Evolutionary conservation across 2,329 filamentous ascomycete genomes (phyloP).

Genomic region (Didymella pomorum): DNA sequence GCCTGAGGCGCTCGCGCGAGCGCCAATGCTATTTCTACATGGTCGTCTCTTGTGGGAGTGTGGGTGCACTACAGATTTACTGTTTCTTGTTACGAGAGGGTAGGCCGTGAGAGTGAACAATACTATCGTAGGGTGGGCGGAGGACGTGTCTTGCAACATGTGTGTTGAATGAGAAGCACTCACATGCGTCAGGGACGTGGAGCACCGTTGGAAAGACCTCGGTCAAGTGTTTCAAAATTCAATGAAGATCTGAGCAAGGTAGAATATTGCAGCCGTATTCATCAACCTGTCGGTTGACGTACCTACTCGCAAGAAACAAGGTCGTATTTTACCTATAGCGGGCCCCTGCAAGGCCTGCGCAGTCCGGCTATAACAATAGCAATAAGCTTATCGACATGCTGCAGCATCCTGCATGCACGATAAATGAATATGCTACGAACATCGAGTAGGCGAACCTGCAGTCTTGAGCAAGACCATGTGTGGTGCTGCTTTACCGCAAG

Average conservation of each 20-base stretch:
- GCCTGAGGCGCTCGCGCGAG: conserved; percentile 12
- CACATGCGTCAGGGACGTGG: background rate
- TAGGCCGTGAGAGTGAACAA: background rate
- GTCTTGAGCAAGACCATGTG: background rate
- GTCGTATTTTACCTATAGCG: background rate
- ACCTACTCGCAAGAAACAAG: background rate
- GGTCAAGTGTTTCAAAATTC: background rate
- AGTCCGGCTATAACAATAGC: conserved; percentile 1
- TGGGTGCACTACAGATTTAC: conserved; percentile 1
- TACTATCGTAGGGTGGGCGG: too few relatives aligned
- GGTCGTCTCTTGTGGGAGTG: background rate
- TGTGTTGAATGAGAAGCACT: background rate
- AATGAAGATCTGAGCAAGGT: background rate
- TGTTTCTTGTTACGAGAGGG: background rate
- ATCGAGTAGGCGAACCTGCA: background rate
- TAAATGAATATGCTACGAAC: conserved; percentile 3
- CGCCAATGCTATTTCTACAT: background rate
- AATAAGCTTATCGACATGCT: conserved; percentile 10
- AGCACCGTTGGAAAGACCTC: background rate
- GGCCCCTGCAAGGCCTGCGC: conserved; percentile 4
- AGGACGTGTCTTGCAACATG: too few relatives aligned
- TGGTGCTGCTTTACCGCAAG: conserved; percentile 17
- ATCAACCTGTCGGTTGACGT: background rate
- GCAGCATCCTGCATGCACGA: conserved; percentile 16
- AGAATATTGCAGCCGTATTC: background rate